Conservation (phyloP, 495 filamentous ascomycete species). For the Trichoderma reesei region DNA sequence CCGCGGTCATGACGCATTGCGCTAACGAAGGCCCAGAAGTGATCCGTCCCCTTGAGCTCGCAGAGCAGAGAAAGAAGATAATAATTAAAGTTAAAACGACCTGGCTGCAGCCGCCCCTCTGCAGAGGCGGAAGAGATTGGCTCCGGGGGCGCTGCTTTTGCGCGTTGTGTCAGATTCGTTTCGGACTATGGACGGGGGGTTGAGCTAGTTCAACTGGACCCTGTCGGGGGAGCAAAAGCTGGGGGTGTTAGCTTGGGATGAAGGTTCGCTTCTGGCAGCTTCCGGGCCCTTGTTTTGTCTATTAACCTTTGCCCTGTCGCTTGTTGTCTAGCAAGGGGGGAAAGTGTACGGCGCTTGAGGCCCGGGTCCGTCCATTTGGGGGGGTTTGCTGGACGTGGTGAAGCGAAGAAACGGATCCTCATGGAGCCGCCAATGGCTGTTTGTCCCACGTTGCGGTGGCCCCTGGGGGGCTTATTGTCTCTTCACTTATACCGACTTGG, state of each 20-base stretch:
- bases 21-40: background rate
- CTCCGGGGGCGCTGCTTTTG: constrained; percentile 5
- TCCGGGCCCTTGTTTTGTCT: background rate
- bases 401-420: constrained; percentile 2
- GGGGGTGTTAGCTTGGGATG: background rate
- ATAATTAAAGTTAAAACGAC: constrained; percentile 1
- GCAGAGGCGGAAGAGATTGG: background rate
- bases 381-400: background rate
- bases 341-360: background rate
- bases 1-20: background rate
- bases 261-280: background rate
- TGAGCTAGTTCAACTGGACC: background rate
- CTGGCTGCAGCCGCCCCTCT: background rate
- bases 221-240: background rate
- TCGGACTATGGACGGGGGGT: constrained; percentile 10
- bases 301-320: too few relatives aligned
- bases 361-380: constrained; percentile 5
- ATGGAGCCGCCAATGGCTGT: background rate
- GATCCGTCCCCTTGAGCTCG: background rate
- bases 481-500: background rate
- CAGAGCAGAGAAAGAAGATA: background rate
- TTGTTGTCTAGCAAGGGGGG: background rate
- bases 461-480: background rate
- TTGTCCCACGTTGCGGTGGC: constrained; percentile 3
- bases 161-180: constrained; percentile 9